phyloP scores from a whole-genome alignment of 495 filamentous ascomycete species.

The Neurospora africana region DNA sequence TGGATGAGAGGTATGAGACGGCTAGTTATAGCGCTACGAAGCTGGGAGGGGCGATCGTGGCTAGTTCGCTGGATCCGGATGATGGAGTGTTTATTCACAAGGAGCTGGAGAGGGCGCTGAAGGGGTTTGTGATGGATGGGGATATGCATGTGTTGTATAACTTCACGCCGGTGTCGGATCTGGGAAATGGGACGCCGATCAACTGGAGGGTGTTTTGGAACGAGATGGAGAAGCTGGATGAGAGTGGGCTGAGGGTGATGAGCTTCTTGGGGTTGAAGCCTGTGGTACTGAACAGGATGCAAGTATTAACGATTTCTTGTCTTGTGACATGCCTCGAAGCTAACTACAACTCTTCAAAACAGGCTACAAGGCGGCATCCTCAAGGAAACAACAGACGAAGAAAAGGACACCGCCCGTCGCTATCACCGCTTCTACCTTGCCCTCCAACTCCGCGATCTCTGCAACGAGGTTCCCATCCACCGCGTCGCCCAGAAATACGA shows the following conservation, averaged over 20 bases:
- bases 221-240: constrained; percentile 59
- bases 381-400: constrained; percentile 51
- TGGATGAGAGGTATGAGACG: constrained; percentile 16
- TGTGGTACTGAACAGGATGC: constrained; percentile 63
- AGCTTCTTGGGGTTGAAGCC: constrained; percentile 60
- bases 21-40: constrained; percentile 48
- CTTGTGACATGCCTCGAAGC: not conserved
- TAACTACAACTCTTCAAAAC: constrained; percentile 15
- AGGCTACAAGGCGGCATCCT: constrained; percentile 62
- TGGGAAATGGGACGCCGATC: constrained; percentile 35
- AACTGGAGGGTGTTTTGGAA: constrained; percentile 67
- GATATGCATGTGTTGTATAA: constrained; percentile 79
- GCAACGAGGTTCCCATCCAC: constrained; percentile 67
- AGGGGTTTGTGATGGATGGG: constrained; percentile 72
- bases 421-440: constrained; percentile 74
- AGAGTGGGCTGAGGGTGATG: constrained; percentile 59
- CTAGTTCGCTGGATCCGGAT: constrained; percentile 61
- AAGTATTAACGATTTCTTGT: constrained; percentile 5
- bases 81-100: constrained; percentile 67
- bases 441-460: constrained; percentile 70
- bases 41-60: constrained; percentile 62
- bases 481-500: constrained; percentile 59
- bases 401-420: constrained; percentile 50
- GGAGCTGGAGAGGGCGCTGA: constrained; percentile 56
- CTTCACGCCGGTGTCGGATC: constrained; percentile 61